Evolutionary conservation across 2,329 filamentous ascomycete genomes (phyloP).

Genomic region (Hypocrella siamensis): DNA sequence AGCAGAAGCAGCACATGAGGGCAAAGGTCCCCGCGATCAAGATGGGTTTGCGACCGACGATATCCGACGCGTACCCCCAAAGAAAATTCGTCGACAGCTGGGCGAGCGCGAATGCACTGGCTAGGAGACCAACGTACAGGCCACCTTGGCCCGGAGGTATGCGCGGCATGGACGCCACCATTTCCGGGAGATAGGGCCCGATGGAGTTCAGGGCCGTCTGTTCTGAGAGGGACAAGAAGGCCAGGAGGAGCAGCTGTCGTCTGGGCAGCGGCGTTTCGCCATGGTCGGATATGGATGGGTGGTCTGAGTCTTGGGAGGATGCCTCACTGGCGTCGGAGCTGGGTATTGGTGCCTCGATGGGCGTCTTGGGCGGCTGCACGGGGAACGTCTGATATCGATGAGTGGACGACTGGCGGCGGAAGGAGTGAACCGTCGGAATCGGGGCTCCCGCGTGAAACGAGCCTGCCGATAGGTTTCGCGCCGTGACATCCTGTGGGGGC

Average conservation of each 20-base stretch:
- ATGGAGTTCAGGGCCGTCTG: constrained; percentile 97
- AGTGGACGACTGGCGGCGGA: constrained; percentile 22
- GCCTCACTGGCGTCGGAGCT: constrained; percentile 7
- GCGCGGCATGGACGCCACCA: constrained; percentile 75
- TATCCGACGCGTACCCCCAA: constrained; percentile 42
- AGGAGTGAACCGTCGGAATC: constrained; percentile 20
- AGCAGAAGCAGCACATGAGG: constrained; percentile 64
- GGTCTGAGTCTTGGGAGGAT: constrained; percentile 6
- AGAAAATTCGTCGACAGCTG: constrained; percentile 81
- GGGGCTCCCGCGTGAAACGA: constrained; percentile 38
- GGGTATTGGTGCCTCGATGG: constrained; percentile 27
- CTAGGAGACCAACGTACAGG: constrained; percentile 78
- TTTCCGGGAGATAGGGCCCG: constrained; percentile 82
- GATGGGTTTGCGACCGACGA: constrained; percentile 58
- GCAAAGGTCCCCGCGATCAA: constrained; percentile 67
- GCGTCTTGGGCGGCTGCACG: constrained; percentile 53
- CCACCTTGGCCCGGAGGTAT: constrained; percentile 58
- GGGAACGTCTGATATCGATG: constrained; percentile 73
- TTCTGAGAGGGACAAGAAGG: constrained; percentile 78
- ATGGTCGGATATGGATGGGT: constrained; percentile 13
- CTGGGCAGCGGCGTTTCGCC: constrained; percentile 63
- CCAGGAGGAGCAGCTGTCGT: constrained; percentile 69
- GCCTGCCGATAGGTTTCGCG: constrained; percentile 20
- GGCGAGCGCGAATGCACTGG: constrained; percentile 80
- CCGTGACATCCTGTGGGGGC: constrained; percentile 1